phyloP scores from a whole-genome alignment of 83 land plant species.

The Thuja plicata region DNA sequence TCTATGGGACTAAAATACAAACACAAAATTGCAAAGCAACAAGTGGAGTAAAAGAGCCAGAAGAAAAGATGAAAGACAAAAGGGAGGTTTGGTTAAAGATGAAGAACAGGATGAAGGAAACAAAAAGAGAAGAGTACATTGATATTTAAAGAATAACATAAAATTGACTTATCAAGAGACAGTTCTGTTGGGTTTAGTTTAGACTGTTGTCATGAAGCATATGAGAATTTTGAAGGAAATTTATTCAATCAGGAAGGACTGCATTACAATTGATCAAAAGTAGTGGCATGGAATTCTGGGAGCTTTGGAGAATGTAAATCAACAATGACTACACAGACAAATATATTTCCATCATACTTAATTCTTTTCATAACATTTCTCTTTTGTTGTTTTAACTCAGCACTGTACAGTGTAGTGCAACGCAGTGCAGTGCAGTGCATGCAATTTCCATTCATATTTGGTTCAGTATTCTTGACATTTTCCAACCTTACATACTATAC shows the following conservation, averaged over 20 bases:
- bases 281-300: conserved; percentile 16
- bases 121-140: conserved; percentile 11
- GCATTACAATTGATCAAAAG: background rate
- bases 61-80: conserved; percentile 7
- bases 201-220: background rate
- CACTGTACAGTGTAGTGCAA: conserved; percentile 2
- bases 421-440: conserved; percentile 8
- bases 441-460: conserved; percentile 6
- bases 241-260: background rate
- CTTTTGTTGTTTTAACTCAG: background rate
- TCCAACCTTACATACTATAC: background rate
- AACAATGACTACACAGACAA: conserved; percentile 13
- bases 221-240: background rate
- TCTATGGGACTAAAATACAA: background rate
- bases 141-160: background rate
- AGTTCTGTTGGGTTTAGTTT: background rate
- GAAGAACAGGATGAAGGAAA: background rate
- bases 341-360: background rate
- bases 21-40: background rate
- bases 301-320: conserved; percentile 9
- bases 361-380: background rate
- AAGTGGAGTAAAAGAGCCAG: conserved; percentile 2
- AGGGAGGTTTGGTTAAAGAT: background rate
- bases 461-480: conserved; percentile 10
- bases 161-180: conserved; percentile 7